Evolutionary conservation across 2,329 filamentous ascomycete species (phyloP).

Genomic region (Beauveria rudraprayagi): DNA sequence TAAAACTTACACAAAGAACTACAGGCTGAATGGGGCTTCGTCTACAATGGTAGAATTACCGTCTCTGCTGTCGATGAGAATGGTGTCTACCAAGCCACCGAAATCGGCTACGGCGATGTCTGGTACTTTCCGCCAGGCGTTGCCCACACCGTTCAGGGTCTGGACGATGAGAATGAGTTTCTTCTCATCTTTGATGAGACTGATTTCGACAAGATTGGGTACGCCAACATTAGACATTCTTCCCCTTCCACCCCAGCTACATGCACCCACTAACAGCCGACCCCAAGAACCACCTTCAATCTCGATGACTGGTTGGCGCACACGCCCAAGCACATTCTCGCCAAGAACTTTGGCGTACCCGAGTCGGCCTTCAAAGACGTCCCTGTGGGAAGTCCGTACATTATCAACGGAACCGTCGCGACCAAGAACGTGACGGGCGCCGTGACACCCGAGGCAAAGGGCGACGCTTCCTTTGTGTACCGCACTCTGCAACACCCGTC

Average conservation of each 20-base stretch:
- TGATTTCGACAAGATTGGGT: conserved; percentile 56
- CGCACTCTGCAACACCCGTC: conserved; percentile 47
- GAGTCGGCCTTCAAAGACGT: conserved; percentile 51
- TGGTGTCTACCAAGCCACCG: conserved; percentile 46
- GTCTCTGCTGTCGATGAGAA: conserved; percentile 56
- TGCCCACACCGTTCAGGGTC: conserved; percentile 55
- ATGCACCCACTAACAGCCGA: conserved; percentile 1
- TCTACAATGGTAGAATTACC: conserved; percentile 49
- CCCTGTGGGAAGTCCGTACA: conserved; percentile 52
- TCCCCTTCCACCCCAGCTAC: background rate
- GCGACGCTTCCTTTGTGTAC: conserved; percentile 56
- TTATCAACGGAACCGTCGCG: conserved; percentile 47
- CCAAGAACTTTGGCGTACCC: conserved; percentile 61
- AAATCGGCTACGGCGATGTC: conserved; percentile 53
- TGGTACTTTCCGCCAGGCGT: conserved; percentile 63
- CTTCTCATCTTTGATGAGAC: conserved; percentile 59
- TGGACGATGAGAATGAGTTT: conserved; percentile 60
- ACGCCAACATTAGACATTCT: conserved; percentile 14
- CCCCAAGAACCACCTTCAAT: conserved; percentile 56
- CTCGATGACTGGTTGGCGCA: conserved; percentile 63
- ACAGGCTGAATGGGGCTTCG: conserved; percentile 59
- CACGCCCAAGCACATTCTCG: conserved; percentile 53
- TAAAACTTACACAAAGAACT: background rate
- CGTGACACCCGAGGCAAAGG: conserved; percentile 40
- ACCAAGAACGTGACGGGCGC: conserved; percentile 28